Evolutionary conservation across 345 rosid genomes (phyloP).

Genomic region (Ceriops tagal): DNA sequence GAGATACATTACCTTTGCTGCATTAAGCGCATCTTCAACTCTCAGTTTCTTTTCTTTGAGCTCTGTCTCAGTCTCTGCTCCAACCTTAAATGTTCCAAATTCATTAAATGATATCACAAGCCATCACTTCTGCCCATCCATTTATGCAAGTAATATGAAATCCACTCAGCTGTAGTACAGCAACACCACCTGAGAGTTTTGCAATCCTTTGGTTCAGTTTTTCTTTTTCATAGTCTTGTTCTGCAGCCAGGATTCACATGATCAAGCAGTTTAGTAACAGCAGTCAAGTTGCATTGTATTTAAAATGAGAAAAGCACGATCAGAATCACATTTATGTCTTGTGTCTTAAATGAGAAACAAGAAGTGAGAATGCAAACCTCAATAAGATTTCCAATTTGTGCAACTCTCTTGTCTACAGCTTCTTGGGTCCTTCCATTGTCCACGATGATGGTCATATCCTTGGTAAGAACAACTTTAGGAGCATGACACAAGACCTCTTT

Average conservation of each 20-base stretch:
- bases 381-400: slow-evolving; percentile 79
- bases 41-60: slow-evolving; percentile 94
- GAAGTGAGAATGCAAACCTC: slow-evolving; percentile 39
- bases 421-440: slow-evolving; percentile 99
- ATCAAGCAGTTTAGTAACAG: background rate
- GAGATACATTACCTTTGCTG: slow-evolving; percentile 62
- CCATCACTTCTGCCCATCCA: background rate
- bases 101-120: background rate
- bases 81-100: slow-evolving; percentile 18
- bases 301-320: background rate
- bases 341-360: background rate
- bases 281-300: background rate
- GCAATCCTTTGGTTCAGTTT: slow-evolving; percentile 93
- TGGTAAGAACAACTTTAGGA: slow-evolving; percentile 88
- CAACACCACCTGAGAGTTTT: slow-evolving; percentile 43
- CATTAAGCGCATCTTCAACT: slow-evolving; percentile 97
- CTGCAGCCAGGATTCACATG: slow-evolving; percentile 56
- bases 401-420: slow-evolving; percentile 82
- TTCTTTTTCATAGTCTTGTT: slow-evolving; percentile 91
- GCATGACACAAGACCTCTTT: slow-evolving; percentile 85
- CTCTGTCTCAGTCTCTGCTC: slow-evolving; percentile 34
- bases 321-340: background rate
- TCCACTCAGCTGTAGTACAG: slow-evolving; percentile 25
- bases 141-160: background rate
- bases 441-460: slow-evolving; percentile 85